Base-by-base conservation (phyloP, 2,329 filamentous ascomycete species). In the Exophiala lecanii-corni region DNA sequence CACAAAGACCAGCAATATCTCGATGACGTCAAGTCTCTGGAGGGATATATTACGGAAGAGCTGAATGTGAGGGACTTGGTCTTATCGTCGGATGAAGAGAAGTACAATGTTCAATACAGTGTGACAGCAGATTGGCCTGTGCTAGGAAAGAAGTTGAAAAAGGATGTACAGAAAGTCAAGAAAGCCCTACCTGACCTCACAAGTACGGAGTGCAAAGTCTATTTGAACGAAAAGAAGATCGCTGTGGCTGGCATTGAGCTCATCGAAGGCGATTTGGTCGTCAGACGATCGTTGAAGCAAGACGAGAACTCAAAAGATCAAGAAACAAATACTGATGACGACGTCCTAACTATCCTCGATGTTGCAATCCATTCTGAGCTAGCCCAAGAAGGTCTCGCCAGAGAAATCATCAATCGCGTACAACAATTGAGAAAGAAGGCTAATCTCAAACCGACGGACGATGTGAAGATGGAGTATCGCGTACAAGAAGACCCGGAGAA, bases 101-200 rank as follows among this genome's bases (percentile, higher is more conserved):
- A 84, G 62, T 96, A 96, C 70, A 86, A 89, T 41, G 89, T 98
- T 34, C 83, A 92, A 61, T 94, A 96, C 69, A 88, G 85, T 49
- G 87, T 91, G 12, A 80, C 78, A 28, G 89, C 89, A 5, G 92
- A 98, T 65, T 96, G 92, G 84, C 89, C 92, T 10, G 84, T 86
- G 2, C 75, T 98, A 12, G 92, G 92, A 53, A 95, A 95, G 78
- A 97, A 97, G 71, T 76, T 97, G 56, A 94, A 94, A 75, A 96
- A 95, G 68, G 89, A 96, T 59, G 86, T 89, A 53, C 80, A 82
- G 53, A 87, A 84, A 62, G 89, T 97, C 55, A 94, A 94, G 73
- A 94, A 91, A 69, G 89, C 86, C 2, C 71, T 98, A 34, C 89
- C 89, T 4, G 74, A 69, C 28, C 72, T 98, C 36, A 85, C 77